Evolutionary conservation across 176 grass and related monocot species (phyloP), one percentile per base, ranked within the genome.

Genomic region (Lolium multiflorum): DNA sequence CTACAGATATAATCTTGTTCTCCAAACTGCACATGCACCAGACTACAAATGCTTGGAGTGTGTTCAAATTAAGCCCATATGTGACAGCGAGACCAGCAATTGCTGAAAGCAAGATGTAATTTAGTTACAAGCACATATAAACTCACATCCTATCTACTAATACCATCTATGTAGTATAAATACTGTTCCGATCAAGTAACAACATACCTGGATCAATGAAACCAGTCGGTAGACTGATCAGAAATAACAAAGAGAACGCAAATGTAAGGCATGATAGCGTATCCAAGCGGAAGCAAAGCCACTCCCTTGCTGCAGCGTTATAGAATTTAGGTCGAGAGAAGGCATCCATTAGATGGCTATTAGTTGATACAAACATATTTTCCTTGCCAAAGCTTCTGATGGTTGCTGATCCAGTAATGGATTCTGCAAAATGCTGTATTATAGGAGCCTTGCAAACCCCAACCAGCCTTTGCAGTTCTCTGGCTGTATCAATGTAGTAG

Each of bases 1-100:
- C 95, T 39, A 98, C 95, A 47, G 93, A 98, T 88, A 98, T 95
- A 43, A 98, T 93, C 38, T 60, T 86, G 89, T 98, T 98, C 76
- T 95, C 93, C 24, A 95, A 80, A 76, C n/a, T 92, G 64, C 96
- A 98, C 87, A 95, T n/a, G 87, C 37, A 83, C 93, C 93, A 92
- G 66, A 98, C 81, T 71, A 98, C 88, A 88, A 78, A 92, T 56
- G 86, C 41, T 91, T 94, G 96, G 44, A 94, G 56, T 83, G 85
- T 91, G 69, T 95, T 98, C 86, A 98, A 78, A 85, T 90, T 95
- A 85, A 98, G 91, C 20, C 96, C 96, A 57, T 95, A 94, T 87
- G 91, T 98, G 60, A 98, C 91, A 16, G 93, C 91, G 83, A 98
- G 91, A 79, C 93, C 95, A 66, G 93, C 91, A 91, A 97, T 85